Evolutionary conservation across 2,329 filamentous ascomycete genomes (phyloP), one percentile per base, ranked within the genome.

Genomic region (Epichloe hybrida): DNA sequence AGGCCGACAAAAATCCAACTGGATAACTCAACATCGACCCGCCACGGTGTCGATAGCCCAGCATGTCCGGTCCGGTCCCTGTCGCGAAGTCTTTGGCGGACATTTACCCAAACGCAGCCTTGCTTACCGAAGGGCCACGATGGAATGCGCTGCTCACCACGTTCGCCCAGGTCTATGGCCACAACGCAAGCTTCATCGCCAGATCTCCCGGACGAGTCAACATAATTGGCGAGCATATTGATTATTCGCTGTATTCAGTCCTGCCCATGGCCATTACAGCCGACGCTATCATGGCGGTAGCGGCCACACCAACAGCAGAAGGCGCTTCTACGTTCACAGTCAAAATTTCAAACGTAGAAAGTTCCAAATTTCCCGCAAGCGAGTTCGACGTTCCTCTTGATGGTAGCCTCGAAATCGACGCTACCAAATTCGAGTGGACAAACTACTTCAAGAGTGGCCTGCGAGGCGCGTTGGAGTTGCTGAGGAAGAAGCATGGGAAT

Each of bases 221-320:
- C 72, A 93, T 98, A 63, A 96, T 98, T 64, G 93, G 93, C 67
- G 93, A 98, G 76, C 93, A 98, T 72, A 95, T 98, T 62, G 93
- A 98, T 72, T 98, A 98, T 72, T 95, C 88, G 13, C 80, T 98
- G 20, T 98, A 97, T 73, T 84, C 93, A 59, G 90, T 96, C 53
- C 76, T 98, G 23, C 93, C 93, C 49, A 96, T 96, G 81, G 93
- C 91, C 55, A 89, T 97, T 58, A 88, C 86, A 5, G 86, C 88
- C 55, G 93, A 98, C 67, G 84, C 89, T 52, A 77, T 98, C 53
- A 79, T 98, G 62, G 93, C 91, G 49, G 86, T 96, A 38, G 77
- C 66, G 60, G 70, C 75, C 51, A 74, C 75, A 31, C 66, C 76
- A 40, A 64, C 72, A 5, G 70, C 74, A 6, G 70, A 72, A 5